phyloP scores from a whole-genome alignment of 805 yeast genomes.

The Candida sphagnicola region DNA sequence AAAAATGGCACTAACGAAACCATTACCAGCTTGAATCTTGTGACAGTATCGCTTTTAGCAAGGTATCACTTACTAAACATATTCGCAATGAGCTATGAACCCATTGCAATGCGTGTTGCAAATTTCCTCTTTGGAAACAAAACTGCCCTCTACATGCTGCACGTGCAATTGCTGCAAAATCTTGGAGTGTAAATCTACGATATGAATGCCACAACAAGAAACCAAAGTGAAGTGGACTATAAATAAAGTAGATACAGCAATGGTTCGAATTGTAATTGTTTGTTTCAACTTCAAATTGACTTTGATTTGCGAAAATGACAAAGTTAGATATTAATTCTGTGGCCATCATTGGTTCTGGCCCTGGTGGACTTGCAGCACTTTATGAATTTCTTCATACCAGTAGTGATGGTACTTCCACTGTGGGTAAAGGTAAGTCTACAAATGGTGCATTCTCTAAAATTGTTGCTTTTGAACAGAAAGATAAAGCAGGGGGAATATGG shows the following conservation, averaged over 20 bases:
- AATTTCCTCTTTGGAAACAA: not conserved
- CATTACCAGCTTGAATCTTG: too few species aligned
- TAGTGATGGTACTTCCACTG: constrained; percentile 22
- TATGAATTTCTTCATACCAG: constrained; percentile 28
- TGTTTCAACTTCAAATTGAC: too few species aligned
- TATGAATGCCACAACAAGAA: not conserved
- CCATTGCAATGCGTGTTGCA: too few species aligned
- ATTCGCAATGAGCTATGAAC: too few species aligned
- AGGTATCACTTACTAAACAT: too few species aligned
- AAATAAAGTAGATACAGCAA: not conserved
- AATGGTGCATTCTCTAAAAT: constrained; percentile 25
- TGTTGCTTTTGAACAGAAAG: constrained; percentile 43
- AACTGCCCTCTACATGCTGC: not conserved
- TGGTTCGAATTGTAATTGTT: not conserved
- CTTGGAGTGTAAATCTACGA: not conserved
- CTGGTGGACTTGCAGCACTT: constrained; percentile 31
- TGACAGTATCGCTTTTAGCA: too few species aligned
- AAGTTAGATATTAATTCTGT: constrained; percentile 15
- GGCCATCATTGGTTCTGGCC: constrained; percentile 28
- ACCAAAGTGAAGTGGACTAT: not conserved
- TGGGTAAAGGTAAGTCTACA: constrained; percentile 12
- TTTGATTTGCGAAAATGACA: constrained; percentile 7
- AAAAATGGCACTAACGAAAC: too few species aligned
- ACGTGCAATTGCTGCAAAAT: constrained; percentile 1
- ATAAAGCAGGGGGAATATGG: constrained; percentile 46